Evolutionary conservation across 2,329 filamentous ascomycete species (phyloP).

Genomic region (Talaromyces sp.): DNA sequence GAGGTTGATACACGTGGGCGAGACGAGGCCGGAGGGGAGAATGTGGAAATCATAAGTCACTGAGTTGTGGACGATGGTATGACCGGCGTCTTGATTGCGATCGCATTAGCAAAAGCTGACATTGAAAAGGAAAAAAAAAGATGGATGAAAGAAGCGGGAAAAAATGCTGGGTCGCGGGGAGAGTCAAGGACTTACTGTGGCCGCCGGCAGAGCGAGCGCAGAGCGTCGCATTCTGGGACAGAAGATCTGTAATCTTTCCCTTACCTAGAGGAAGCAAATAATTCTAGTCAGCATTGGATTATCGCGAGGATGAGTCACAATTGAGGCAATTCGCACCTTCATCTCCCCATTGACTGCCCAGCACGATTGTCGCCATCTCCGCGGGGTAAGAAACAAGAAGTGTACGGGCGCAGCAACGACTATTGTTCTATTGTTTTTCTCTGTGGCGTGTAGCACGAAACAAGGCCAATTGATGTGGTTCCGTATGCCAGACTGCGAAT

Average conservation of each 20-base stretch:
- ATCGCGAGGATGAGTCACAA: background rate
- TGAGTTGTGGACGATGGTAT: conserved; percentile 42
- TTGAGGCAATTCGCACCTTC: conserved; percentile 29
- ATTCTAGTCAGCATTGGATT: background rate
- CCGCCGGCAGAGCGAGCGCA: conserved; percentile 43
- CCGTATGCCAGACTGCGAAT: too few relatives aligned
- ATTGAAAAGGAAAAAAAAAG: background rate
- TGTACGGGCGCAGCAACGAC: background rate
- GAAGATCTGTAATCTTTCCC: conserved; percentile 44
- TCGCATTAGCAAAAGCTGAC: background rate
- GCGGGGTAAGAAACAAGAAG: conserved; percentile 13
- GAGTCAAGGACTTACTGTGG: conserved; percentile 32
- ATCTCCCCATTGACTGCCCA: conserved; percentile 45
- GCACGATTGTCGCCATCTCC: conserved; percentile 34
- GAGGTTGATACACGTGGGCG: conserved; percentile 40
- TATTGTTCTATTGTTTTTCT: background rate
- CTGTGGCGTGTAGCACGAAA: too few relatives aligned
- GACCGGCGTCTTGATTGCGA: conserved; percentile 33
- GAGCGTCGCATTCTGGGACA: conserved; percentile 38
- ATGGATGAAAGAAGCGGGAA: background rate
- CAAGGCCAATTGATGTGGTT: too few relatives aligned
- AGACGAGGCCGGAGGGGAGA: conserved; percentile 40
- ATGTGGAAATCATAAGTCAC: conserved; percentile 46
- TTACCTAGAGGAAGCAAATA: conserved; percentile 26
- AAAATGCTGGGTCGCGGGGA: too few relatives aligned